Evolutionary conservation across 176 grass and related monocot genomes (phyloP), one percentile per base, ranked within the genome.

Genomic region (Thalia dealbata): DNA sequence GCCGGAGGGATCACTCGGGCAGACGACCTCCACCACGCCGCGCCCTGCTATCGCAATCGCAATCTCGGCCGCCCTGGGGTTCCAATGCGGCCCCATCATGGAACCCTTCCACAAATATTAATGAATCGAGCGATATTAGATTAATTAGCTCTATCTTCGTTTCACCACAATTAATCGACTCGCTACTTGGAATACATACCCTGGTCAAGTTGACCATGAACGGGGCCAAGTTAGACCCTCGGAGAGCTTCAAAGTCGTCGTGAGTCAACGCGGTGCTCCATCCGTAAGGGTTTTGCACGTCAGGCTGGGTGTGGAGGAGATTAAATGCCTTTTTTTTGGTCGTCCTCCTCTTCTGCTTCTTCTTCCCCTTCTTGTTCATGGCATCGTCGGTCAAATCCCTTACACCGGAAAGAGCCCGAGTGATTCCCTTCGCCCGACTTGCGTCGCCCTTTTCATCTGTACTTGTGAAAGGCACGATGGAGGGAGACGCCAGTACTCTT

Each of bases 51-150:
- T 84, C 4, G 91, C 90, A 32, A 93, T 72, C 26, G 87, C 82
- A 44, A 99, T 86, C 95, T 99, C 87, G 6, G 76, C 86, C 7
- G 90, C 90, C 75, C 43, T 92, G 14, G 95, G 95, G 70, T 99
- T 99, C 95, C 95, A 99, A 55, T 99, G 95, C 62, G 87, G 95
- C 25, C 81, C 85, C 83, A 93, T 88, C 95, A 97, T 97, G 15
- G 90, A 82, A 1, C 87, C 87, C 95, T 97, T 69, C 61, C 71
- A 72, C 13, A 25, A 21, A 54, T 8, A 55, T 28, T 0, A 66
- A 41, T 21, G 2, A 62, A 26, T 23, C 12, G 25, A 62, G 23
- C n/a, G 13, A 26, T 23, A 28, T 4, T 23, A 27, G 26, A 10
- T 26, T 27, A 58, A 1, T 21, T 58, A 21, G 7, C 54, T 58